Conservation (phyloP, 768 basidiomycete species). For the Leccinum olivaceopallidum region DNA sequence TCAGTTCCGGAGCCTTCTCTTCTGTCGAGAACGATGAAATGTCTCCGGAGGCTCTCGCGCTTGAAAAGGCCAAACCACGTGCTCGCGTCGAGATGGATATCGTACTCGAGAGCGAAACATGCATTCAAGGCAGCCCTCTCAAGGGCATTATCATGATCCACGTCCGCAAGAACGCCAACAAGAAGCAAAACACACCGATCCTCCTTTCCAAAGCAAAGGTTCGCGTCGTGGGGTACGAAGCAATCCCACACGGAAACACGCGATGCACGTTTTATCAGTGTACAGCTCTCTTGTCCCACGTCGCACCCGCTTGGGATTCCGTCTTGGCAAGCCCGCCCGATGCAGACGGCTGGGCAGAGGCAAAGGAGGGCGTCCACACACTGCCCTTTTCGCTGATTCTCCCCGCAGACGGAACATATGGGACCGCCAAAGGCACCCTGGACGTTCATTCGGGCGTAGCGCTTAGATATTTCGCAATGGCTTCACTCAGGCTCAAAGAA, state of each 20-base stretch:
- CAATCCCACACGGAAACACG: slow-evolving; percentile 52
- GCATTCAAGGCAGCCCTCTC: slow-evolving; percentile 77
- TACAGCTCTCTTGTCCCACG: slow-evolving; percentile 52
- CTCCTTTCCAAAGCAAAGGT: slow-evolving; percentile 75
- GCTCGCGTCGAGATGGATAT: slow-evolving; percentile 85
- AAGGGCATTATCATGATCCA: slow-evolving; percentile 68
- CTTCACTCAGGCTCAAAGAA: slow-evolving; percentile 76
- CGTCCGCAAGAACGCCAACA: slow-evolving; percentile 55
- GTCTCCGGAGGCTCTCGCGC: slow-evolving; percentile 36
- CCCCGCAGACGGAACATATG: slow-evolving; percentile 52
- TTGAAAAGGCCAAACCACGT: slow-evolving; percentile 73
- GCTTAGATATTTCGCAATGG: slow-evolving; percentile 80
- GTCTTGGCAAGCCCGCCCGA: slow-evolving; percentile 50
- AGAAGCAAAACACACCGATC: slow-evolving; percentile 50
- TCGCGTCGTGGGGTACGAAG: slow-evolving; percentile 84
- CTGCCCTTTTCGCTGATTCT: slow-evolving; percentile 76
- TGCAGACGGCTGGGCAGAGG: slow-evolving; percentile 61
- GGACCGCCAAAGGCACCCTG: slow-evolving; percentile 58
- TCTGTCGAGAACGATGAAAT: slow-evolving; percentile 8
- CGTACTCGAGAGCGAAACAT: slow-evolving; percentile 67
- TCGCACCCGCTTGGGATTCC: slow-evolving; percentile 45
- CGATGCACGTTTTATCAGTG: slow-evolving; percentile 83
- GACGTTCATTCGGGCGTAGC: slow-evolving; percentile 56
- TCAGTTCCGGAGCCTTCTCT: slow-evolving; percentile 7
- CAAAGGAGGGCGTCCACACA: slow-evolving; percentile 63